phyloP scores from a whole-genome alignment of 2,329 filamentous ascomycete species.

The Pseudomassariella vexata region DNA sequence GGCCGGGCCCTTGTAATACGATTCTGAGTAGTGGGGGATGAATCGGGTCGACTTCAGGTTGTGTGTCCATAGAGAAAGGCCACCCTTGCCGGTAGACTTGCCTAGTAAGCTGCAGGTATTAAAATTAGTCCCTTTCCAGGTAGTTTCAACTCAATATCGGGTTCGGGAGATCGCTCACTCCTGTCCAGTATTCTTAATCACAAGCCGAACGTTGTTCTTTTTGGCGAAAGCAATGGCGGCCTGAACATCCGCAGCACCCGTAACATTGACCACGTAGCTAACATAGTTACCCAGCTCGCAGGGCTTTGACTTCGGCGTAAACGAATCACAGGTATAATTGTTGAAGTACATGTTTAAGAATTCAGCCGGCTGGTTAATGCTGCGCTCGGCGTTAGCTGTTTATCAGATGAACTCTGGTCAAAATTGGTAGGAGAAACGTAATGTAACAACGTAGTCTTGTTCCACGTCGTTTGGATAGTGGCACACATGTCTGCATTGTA shows the following conservation, averaged over 20 bases:
- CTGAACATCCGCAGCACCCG: conserved; percentile 10
- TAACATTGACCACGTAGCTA: conserved; percentile 19
- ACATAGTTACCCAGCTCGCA: conserved; percentile 6
- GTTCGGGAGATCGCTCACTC: conserved; percentile 23
- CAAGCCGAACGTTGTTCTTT: conserved; percentile 35
- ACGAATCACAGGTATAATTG: conserved; percentile 5
- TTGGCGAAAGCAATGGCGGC: conserved; percentile 26
- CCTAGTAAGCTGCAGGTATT: conserved; percentile 28
- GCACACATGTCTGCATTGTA: background rate
- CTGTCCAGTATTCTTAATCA: conserved; percentile 44
- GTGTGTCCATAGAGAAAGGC: conserved; percentile 40
- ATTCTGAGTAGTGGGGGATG: conserved; percentile 12
- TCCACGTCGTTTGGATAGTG: background rate
- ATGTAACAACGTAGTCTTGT: background rate
- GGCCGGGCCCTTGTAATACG: conserved; percentile 30
- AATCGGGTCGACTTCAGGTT: conserved; percentile 33
- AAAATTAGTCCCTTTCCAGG: background rate
- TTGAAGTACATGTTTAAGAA: background rate
- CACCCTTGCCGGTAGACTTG: conserved; percentile 43
- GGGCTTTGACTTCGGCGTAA: background rate
- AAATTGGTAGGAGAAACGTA: background rate
- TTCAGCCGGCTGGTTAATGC: conserved; percentile 1
- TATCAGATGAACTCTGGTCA: background rate
- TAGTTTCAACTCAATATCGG: background rate
- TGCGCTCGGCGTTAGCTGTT: background rate